Percentiles rank a stretch among this genome's conserved stretches.
phyloP scores from a whole-genome alignment of 2,329 filamentous ascomycete genomes.

The Colletotrichum ledebouriae region DNA sequence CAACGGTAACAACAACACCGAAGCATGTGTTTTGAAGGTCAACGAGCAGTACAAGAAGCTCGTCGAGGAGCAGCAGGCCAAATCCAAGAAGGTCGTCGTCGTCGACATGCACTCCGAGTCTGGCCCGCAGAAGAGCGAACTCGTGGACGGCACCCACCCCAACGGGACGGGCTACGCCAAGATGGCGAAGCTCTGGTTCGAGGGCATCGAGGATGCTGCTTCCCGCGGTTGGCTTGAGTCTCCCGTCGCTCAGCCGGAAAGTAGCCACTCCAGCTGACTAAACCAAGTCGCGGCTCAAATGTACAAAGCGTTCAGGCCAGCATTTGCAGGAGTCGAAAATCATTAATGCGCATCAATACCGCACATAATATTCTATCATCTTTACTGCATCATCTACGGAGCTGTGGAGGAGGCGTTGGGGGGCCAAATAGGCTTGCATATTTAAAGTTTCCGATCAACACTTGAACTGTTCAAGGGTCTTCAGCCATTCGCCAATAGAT shows the following conservation, averaged over 20 bases:
- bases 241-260: conserved; percentile 40
- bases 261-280: conserved; percentile 21
- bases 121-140: conserved; percentile 50
- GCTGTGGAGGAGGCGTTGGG: not conserved
- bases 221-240: conserved; percentile 45
- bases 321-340: not conserved
- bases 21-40: conserved; percentile 48
- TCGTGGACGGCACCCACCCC: conserved; percentile 57
- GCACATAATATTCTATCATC: not conserved
- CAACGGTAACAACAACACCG: conserved; percentile 48
- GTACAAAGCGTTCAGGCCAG: conserved; percentile 19
- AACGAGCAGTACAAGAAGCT: conserved; percentile 53
- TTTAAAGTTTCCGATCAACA: conserved; percentile 18
- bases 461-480: not conserved
- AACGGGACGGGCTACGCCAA: conserved; percentile 55
- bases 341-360: not conserved
- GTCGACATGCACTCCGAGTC: conserved; percentile 55
- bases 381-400: conserved; percentile 19
- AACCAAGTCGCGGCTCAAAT: conserved; percentile 9
- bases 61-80: conserved; percentile 45
- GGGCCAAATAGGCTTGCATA: not conserved
- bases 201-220: conserved; percentile 48
- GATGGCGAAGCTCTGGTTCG: conserved; percentile 57
- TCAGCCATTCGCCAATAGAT: not conserved
- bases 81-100: conserved; percentile 52